Evolutionary conservation across 441 rosid genomes (phyloP).

Genomic region (Erodium texanum): DNA sequence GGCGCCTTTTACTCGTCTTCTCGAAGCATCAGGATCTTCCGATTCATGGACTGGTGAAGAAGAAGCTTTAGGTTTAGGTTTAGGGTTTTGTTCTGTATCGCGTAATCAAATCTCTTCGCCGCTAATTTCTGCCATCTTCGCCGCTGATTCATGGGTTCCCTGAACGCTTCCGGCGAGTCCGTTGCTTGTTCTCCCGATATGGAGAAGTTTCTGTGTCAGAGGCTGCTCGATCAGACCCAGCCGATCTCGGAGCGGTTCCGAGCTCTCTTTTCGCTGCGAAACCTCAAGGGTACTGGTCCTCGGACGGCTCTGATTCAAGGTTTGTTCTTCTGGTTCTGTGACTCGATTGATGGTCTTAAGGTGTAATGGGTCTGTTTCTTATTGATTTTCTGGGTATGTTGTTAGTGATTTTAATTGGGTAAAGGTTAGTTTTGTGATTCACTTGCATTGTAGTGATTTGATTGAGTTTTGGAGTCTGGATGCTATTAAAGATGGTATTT

Average conservation of each 20-base stretch:
- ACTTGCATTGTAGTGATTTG: background rate
- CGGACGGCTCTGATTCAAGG: slow-evolving; percentile 68
- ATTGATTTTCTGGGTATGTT: background rate
- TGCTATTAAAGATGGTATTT: too few species aligned
- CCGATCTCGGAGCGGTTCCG: slow-evolving; percentile 79
- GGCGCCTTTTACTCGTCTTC: background rate
- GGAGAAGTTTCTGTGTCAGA: slow-evolving; percentile 65
- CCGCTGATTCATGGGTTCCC: slow-evolving; percentile 22
- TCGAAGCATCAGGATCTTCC: background rate
- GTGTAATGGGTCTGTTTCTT: background rate
- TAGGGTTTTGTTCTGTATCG: background rate
- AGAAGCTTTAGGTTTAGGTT: too few species aligned
- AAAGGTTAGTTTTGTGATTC: background rate
- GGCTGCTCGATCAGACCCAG: slow-evolving; percentile 49
- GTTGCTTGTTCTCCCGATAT: slow-evolving; percentile 20
- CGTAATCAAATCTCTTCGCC: background rate
- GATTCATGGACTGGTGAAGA: background rate
- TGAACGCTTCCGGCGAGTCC: slow-evolving; percentile 8
- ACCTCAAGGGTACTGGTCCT: slow-evolving; percentile 73
- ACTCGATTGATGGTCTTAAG: background rate
- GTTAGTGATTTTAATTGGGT: too few species aligned
- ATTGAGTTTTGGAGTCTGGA: background rate
- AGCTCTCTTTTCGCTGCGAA: slow-evolving; percentile 91
- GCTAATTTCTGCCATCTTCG: background rate
- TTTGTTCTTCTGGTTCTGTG: slow-evolving; percentile 8